Percentiles rank a stretch among this genome's conserved stretches.
These are phyloP conservation scores for Cyclostephanos tholiformis DNA, from an alignment of 108 stramenopile species.

Conservation along the genomic window DNA sequence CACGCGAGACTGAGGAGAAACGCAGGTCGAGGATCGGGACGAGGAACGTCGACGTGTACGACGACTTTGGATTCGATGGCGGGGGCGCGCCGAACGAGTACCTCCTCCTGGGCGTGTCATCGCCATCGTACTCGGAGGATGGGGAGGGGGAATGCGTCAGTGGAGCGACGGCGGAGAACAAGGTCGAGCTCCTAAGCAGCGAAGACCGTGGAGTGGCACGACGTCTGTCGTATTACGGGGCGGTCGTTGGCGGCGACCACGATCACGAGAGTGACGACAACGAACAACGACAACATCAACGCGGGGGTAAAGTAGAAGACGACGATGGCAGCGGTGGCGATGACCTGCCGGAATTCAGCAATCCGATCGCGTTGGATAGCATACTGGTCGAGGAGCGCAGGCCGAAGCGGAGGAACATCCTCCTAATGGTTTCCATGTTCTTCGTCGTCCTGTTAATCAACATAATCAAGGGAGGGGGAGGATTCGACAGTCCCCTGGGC, in stretches of 20 bases:
- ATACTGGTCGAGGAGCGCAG: slow-evolving; percentile 64
- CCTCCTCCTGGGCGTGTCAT: not conserved
- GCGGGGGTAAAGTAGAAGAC: slow-evolving; percentile 1
- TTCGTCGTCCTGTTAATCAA: slow-evolving; percentile 78
- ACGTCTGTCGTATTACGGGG: slow-evolving; percentile 20
- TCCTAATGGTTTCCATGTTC: slow-evolving; percentile 73
- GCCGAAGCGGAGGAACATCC: slow-evolving; percentile 56
- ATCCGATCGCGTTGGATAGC: slow-evolving; percentile 39
- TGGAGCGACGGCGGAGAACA: not conserved
- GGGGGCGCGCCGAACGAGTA: slow-evolving; percentile 14
- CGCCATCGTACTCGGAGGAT: not conserved
- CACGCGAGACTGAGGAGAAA: slow-evolving; percentile 54
- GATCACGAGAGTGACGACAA: slow-evolving; percentile 21
- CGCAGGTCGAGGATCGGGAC: slow-evolving; percentile 20
- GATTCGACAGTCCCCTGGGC: slow-evolving; percentile 79
- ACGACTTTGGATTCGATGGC: not conserved
- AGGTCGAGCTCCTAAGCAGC: slow-evolving; percentile 5
- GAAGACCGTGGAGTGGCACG: slow-evolving; percentile 3
- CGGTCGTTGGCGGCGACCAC: slow-evolving; percentile 11
- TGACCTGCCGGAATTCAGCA: slow-evolving; percentile 18
- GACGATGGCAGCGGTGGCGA: slow-evolving; percentile 14
- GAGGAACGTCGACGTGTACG: slow-evolving; percentile 22
- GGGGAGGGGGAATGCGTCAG: not conserved
- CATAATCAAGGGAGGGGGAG: slow-evolving; percentile 85
- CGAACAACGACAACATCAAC: not conserved